A percentile compares a stretch with the other conserved stretches of the same genome.
Evolutionary conservation across 2,329 filamentous ascomycete species (phyloP).

Genomic region (Aspergillus ruber): DNA sequence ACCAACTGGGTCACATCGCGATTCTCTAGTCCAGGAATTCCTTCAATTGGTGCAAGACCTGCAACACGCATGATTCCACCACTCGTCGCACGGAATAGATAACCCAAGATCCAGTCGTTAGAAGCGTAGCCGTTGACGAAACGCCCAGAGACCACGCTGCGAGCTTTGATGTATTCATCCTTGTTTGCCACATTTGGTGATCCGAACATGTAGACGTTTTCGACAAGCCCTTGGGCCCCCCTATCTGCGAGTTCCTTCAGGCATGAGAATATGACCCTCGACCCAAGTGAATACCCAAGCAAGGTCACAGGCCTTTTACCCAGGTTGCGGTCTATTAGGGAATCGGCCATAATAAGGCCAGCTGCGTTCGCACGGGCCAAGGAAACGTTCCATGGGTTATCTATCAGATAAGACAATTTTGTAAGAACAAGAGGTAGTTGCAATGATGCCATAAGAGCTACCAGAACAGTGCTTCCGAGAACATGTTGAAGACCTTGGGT

Average conservation of each 20-base stretch:
- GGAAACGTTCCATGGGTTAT: slow-evolving; percentile 98
- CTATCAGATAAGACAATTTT: slow-evolving; percentile 91
- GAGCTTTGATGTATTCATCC: slow-evolving; percentile 77
- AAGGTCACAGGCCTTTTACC: slow-evolving; percentile 87
- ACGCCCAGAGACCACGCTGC: slow-evolving; percentile 80
- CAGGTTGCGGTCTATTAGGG: slow-evolving; percentile 82
- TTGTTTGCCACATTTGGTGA: slow-evolving; percentile 85
- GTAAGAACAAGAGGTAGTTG: slow-evolving; percentile 88
- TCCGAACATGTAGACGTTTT: slow-evolving; percentile 94
- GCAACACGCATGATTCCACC: slow-evolving; percentile 86
- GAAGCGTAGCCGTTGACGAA: slow-evolving; percentile 92
- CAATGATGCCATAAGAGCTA: slow-evolving; percentile 84
- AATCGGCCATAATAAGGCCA: slow-evolving; percentile 89
- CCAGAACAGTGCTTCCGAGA: slow-evolving; percentile 79
- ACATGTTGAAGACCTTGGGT: slow-evolving; percentile 96
- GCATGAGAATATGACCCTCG: slow-evolving; percentile 87
- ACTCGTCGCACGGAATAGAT: slow-evolving; percentile 88
- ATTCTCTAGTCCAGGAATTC: slow-evolving; percentile 78
- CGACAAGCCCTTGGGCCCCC: slow-evolving; percentile 77
- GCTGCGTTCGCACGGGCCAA: slow-evolving; percentile 81
- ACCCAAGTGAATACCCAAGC: slow-evolving; percentile 88
- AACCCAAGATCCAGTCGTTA: slow-evolving; percentile 95
- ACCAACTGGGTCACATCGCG: slow-evolving; percentile 80
- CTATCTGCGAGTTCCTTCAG: slow-evolving; percentile 77
- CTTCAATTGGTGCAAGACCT: slow-evolving; percentile 70